Conservation (phyloP, 73 alveolate species). For the Paramecium primaurelia region DNA sequence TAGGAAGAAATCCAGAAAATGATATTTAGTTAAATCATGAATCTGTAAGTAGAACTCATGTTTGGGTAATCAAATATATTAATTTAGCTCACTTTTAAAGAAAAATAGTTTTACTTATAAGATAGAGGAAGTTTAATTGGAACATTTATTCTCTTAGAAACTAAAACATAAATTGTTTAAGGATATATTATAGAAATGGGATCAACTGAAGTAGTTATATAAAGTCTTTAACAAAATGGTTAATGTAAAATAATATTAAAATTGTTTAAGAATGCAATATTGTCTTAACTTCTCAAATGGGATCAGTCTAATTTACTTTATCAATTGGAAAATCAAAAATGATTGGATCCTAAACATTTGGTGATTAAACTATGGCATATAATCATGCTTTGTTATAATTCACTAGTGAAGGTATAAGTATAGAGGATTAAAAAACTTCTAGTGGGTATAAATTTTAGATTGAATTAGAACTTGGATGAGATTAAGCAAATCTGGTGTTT, state of each 20-base stretch:
- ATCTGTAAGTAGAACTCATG: constrained; percentile 29
- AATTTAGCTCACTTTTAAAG: not conserved
- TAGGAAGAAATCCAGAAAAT: constrained; percentile 42
- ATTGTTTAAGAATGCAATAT: not conserved
- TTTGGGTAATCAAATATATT: not conserved
- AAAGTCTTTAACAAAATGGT: not conserved
- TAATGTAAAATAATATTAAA: not conserved
- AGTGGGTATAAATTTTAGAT: not conserved
- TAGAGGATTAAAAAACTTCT: constrained; percentile 16
- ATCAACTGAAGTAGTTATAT: not conserved
- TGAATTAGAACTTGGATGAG: constrained; percentile 7
- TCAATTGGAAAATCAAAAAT: not conserved
- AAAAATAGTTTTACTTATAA: not conserved
- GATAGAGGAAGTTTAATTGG: constrained; percentile 37
- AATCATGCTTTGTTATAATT: not conserved
- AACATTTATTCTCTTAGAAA: not conserved
- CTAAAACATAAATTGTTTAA: not conserved
- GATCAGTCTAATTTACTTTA: not conserved
- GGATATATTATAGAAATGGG: not conserved
- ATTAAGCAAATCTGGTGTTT: constrained; percentile 18
- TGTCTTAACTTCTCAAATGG: not conserved
- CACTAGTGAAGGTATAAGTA: not conserved
- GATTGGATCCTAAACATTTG: not conserved
- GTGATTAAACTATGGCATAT: not conserved
- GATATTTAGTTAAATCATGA: not conserved